A percentile compares a stretch with the other conserved stretches of the same genome.
Conservation (phyloP, 352 stramenopile species). For the Globisporangium solare region DNA sequence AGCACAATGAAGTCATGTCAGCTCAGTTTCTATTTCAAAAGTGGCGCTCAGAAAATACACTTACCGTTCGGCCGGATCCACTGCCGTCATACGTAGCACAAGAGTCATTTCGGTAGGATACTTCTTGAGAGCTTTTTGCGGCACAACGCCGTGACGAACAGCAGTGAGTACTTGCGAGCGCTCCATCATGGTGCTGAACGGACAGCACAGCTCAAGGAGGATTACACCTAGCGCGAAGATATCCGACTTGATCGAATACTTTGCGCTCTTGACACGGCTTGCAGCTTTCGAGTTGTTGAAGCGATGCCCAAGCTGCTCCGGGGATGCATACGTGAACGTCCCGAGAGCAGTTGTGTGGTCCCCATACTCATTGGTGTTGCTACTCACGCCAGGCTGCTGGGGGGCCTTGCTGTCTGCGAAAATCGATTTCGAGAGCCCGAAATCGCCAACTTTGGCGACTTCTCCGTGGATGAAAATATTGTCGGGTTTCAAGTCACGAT, state of each 20-base stretch:
- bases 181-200: slow-evolving; percentile 85
- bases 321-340: slow-evolving; percentile 84
- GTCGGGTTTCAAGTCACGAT: slow-evolving; percentile 72
- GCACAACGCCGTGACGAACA: slow-evolving; percentile 76
- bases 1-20: neutral
- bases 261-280: slow-evolving; percentile 59
- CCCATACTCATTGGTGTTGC: slow-evolving; percentile 26
- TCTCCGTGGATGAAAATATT: slow-evolving; percentile 71
- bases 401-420: slow-evolving; percentile 19
- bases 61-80: slow-evolving; percentile 58
- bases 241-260: slow-evolving; percentile 82
- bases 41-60: neutral
- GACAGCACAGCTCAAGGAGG: slow-evolving; percentile 78
- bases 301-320: slow-evolving; percentile 73
- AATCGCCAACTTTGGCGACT: slow-evolving; percentile 65
- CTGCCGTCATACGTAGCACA: slow-evolving; percentile 71
- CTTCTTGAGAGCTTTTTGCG: slow-evolving; percentile 47
- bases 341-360: slow-evolving; percentile 77
- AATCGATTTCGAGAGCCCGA: slow-evolving; percentile 61
- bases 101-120: slow-evolving; percentile 72
- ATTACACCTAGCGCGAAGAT: slow-evolving; percentile 83
- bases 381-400: slow-evolving; percentile 19
- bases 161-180: slow-evolving; percentile 75
- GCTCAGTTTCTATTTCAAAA: too few species aligned
- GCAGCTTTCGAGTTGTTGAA: slow-evolving; percentile 39